Conservation (phyloP, 305 asterid species). For the Fraxinus sp. region DNA sequence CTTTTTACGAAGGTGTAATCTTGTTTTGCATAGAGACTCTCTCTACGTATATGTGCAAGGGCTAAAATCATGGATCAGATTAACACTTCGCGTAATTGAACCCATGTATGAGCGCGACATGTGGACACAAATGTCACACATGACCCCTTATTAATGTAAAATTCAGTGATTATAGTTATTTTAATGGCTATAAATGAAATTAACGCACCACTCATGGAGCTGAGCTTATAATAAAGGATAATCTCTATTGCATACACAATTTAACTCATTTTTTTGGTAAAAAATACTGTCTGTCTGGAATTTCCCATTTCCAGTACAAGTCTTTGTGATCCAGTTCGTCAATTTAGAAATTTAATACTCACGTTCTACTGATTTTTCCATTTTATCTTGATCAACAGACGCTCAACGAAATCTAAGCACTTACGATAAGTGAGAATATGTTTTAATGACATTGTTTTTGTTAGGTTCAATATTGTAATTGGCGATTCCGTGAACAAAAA, state of each 20-base stretch:
- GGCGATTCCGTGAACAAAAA: too few relatives aligned
- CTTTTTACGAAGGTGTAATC: not conserved
- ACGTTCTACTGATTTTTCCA: not conserved
- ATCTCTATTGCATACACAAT: not conserved
- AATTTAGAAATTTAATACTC: too few relatives aligned
- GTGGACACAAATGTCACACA: not conserved
- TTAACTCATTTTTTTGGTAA: not conserved
- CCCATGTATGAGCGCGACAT: not conserved
- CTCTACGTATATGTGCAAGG: not conserved
- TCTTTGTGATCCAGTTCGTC: not conserved
- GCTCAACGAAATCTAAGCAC: not conserved
- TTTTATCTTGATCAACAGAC: not conserved
- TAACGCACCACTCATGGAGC: not conserved
- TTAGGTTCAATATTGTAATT: too few relatives aligned
- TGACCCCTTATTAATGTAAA: not conserved
- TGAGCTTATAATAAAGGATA: not conserved
- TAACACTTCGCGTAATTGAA: too few relatives aligned
- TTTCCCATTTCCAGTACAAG: not conserved
- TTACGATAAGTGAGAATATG: not conserved
- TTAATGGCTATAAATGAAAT: not conserved
- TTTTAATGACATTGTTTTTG: not conserved
- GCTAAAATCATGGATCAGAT: not conserved
- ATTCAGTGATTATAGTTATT: not conserved
- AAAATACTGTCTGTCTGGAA: not conserved
- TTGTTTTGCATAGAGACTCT: not conserved